Conservation (phyloP, 768 basidiomycete genomes). For the Lactifluus rugatus region DNA sequence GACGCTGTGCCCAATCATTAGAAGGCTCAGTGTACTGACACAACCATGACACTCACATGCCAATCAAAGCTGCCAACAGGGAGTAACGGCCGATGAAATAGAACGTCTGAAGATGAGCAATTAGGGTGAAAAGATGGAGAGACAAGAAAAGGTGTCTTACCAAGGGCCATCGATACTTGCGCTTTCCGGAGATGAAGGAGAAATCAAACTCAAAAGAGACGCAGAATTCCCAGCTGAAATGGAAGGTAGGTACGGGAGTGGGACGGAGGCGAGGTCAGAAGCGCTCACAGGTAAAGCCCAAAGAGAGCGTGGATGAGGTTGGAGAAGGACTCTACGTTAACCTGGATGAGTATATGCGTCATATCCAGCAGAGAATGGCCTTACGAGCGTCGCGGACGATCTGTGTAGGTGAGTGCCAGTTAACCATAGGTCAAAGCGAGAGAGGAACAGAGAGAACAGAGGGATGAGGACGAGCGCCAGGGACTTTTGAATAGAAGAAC, state of each 20-base stretch:
- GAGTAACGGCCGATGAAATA: slow-evolving; percentile 39
- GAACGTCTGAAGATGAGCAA: slow-evolving; percentile 28
- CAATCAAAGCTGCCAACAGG: slow-evolving; percentile 36
- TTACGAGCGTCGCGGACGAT: slow-evolving; percentile 30
- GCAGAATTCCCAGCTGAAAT: slow-evolving; percentile 35
- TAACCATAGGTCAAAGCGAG: slow-evolving; percentile 26
- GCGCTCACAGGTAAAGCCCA: slow-evolving; percentile 36
- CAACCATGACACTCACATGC: slow-evolving; percentile 31
- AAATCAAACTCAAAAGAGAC: slow-evolving; percentile 36
- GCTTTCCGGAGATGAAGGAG: slow-evolving; percentile 32
- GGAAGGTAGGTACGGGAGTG: neutral
- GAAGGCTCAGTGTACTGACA: neutral
- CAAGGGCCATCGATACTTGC: slow-evolving; percentile 39
- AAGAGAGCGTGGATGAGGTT: slow-evolving; percentile 36
- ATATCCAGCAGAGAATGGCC: slow-evolving; percentile 12
- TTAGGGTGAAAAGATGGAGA: neutral
- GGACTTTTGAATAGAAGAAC: neutral
- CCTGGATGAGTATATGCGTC: neutral
- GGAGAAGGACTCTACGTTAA: slow-evolving; percentile 29
- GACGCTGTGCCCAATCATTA: neutral
- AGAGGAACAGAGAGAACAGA: neutral
- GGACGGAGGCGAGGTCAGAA: neutral
- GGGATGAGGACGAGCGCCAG: neutral
- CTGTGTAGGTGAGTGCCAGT: slow-evolving; percentile 34
- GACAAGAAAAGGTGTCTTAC: slow-evolving; percentile 17